A percentile compares a stretch with the other conserved stretches of the same genome.
Evolutionary conservation across 805 yeast species (phyloP).

Genomic region (Candida xiaguanensis): DNA sequence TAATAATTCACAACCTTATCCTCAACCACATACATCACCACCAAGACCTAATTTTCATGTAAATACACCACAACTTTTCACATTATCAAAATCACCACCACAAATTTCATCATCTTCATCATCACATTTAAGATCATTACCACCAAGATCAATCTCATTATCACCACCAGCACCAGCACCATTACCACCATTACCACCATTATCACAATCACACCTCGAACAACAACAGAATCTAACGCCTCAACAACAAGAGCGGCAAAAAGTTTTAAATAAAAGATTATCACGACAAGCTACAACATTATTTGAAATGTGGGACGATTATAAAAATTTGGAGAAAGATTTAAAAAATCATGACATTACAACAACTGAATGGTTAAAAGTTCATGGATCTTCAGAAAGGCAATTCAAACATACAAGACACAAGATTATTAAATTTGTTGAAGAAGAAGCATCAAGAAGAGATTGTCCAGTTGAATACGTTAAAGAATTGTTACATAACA

Average conservation of each 20-base stretch:
- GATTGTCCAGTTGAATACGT: slow-evolving; percentile 17
- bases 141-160: slow-evolving; percentile 1
- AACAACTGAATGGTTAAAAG: slow-evolving; percentile 27
- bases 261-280: slow-evolving; percentile 19
- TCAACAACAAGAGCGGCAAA: slow-evolving; percentile 15
- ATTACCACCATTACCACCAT: no score
- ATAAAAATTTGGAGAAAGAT: slow-evolving; percentile 23
- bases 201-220: no score
- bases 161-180: background rate
- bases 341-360: slow-evolving; percentile 21
- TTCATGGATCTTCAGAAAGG: slow-evolving; percentile 26
- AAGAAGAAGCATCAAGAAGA: slow-evolving; percentile 23
- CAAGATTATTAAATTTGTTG: slow-evolving; percentile 26
- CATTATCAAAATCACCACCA: background rate
- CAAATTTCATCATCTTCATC: background rate
- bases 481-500: slow-evolving; percentile 24
- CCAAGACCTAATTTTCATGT: background rate
- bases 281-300: slow-evolving; percentile 26
- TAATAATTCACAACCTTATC: slow-evolving; percentile 1
- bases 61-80: background rate
- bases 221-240: slow-evolving; percentile 5
- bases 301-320: slow-evolving; percentile 34
- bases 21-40: slow-evolving; percentile 2
- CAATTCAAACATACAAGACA: slow-evolving; percentile 26
- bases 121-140: background rate